These are phyloP conservation scores for Apiospora aurea DNA, from an alignment of 2,329 filamentous ascomycete genomes.

Conservation along the genomic window DNA sequence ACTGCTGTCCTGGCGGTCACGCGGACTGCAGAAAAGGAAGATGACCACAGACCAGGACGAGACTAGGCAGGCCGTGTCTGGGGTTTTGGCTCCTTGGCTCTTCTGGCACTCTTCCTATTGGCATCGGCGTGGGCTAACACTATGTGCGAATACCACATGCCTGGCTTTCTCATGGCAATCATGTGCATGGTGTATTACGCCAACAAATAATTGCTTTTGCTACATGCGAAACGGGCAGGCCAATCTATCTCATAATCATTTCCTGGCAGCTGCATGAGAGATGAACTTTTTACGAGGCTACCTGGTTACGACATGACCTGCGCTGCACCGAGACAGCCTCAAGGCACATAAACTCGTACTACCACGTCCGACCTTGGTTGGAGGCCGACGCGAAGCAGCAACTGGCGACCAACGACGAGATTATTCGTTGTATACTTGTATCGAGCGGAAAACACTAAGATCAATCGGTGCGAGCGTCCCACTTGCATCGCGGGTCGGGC, in stretches of 20 bases:
- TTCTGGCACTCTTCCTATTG: not conserved
- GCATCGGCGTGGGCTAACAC: not conserved
- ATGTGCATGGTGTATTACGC: not conserved
- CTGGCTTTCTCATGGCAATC: conserved; percentile 7
- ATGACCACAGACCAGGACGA: conserved; percentile 7
- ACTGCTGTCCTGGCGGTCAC: not conserved
- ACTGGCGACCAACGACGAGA: not conserved
- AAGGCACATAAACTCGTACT: not conserved
- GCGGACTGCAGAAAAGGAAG: conserved; percentile 20
- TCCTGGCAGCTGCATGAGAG: not conserved
- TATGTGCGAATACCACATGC: not conserved
- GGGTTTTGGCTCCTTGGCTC: conserved; percentile 6
- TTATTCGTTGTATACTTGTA: too few relatives aligned
- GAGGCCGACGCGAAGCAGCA: not conserved
- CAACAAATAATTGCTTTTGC: not conserved
- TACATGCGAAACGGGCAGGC: conserved; percentile 1
- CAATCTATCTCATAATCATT: not conserved
- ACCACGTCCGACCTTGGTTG: not conserved
- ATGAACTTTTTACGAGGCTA: not conserved
- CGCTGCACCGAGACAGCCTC: not conserved
- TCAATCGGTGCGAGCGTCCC: not conserved
- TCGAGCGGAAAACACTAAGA: not conserved
- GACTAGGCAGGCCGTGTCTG: conserved; percentile 1
- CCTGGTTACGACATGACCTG: not conserved
- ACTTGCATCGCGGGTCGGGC: not conserved